Evolutionary conservation across 129 eudicot genomes (phyloP), one percentile per base, ranked within the genome.

Genomic region (Saposhnikovia divaricata): DNA sequence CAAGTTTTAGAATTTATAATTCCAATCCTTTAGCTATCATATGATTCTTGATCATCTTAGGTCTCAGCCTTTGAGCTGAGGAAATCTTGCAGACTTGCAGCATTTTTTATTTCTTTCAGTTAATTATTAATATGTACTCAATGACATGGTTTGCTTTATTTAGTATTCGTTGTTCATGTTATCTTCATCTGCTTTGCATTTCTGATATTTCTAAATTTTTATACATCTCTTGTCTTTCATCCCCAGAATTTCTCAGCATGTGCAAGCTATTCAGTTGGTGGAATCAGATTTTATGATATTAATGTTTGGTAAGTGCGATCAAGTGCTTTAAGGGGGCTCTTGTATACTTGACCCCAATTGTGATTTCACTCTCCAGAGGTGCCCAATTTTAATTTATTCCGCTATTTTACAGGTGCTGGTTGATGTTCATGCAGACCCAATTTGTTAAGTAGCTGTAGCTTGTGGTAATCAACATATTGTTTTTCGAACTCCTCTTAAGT

Each of bases 1-100:
- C 90, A 92, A 92, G 85, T 92, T 92, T 81, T 92, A 88, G 84
- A 23, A 23, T 19, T 59, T 23, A 0, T 68, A 13, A 34, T 28
- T 34, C 8, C 34, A 31, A 9, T 68, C 6, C 57, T 50, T 50
- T 50, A 50, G 57, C 57, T 50, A 50, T 50, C 19, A 4, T 50
- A 50, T 50, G 21, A 50, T 50, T 15, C 4, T 18, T 50, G 7
- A 50, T 50, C 57, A 50, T 50, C 57, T 50, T 50, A 16, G 23
- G 6, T 50, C 57, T 14, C 55, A 1, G 55, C 55, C 55, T 48
- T 15, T 15, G 9, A 48, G 18, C 55, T 48, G 55, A 16, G 59
- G 19, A 34, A 34, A 34, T 34, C 37, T 51, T 51, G 59, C 9
- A 53, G 61, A 50, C 57, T 50, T 50, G 57, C 57, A 50, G 25